Conservation (phyloP, 2,329 filamentous ascomycete genomes). For the Exophiala xenobiotica region DNA sequence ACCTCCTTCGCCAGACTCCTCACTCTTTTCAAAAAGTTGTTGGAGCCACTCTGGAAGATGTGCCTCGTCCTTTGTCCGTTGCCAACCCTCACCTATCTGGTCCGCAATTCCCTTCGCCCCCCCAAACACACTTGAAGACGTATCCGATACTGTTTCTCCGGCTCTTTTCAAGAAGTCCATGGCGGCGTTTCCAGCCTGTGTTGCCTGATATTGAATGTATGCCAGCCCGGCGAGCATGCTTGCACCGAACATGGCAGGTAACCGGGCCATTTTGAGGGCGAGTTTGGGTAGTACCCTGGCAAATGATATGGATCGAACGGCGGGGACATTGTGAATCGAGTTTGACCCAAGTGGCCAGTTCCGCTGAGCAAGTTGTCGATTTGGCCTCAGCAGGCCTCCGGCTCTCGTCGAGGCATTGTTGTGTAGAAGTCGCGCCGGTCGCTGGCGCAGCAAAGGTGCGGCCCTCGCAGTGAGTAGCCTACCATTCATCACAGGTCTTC, state of each 20-base stretch:
- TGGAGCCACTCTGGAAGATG: constrained; percentile 77
- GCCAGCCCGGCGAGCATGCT: constrained; percentile 81
- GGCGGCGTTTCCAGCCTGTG: constrained; percentile 75
- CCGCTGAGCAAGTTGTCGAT: constrained; percentile 61
- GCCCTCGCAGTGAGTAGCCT: constrained; percentile 74
- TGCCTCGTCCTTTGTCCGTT: constrained; percentile 75
- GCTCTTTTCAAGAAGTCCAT: constrained; percentile 73
- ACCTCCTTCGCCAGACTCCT: constrained; percentile 45
- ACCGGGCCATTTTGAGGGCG: constrained; percentile 80
- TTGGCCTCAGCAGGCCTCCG: constrained; percentile 66
- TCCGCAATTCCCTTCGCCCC: constrained; percentile 72
- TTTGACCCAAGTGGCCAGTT: constrained; percentile 75
- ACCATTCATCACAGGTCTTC: constrained; percentile 58
- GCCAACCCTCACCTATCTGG: constrained; percentile 78
- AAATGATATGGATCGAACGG: constrained; percentile 65
- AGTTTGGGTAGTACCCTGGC: constrained; percentile 75
- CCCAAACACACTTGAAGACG: constrained; percentile 58
- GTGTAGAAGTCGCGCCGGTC: constrained; percentile 62
- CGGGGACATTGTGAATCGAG: constrained; percentile 76
- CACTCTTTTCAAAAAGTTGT: constrained; percentile 63
- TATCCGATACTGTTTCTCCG: constrained; percentile 64
- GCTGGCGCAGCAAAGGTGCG: constrained; percentile 63
- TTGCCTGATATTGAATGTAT: constrained; percentile 94
- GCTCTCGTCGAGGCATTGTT: constrained; percentile 56
- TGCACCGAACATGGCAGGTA: constrained; percentile 90